Base-by-base conservation (phyloP, 2,329 filamentous ascomycete species). In the Hypocrella siamensis region DNA sequence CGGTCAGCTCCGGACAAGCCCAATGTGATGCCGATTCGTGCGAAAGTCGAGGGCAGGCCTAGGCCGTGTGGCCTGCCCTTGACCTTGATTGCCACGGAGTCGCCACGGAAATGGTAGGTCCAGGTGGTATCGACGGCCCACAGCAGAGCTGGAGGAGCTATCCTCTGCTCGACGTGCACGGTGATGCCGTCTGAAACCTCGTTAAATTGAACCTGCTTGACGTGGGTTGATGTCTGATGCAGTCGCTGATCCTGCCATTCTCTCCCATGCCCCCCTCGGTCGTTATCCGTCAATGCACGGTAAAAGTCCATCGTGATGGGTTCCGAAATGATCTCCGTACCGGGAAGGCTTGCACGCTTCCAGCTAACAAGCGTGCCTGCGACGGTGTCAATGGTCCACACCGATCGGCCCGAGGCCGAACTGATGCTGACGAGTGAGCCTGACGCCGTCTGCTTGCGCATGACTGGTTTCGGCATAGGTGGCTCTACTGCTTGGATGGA, bases 211-310 rank as follows among this genome's bases (percentile, higher is more conserved):
- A 56, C 44, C 15, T 48, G 45, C 14, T 55, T 49, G 17, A 57
- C 51, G 38, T 67, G 58, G 30, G 52, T 47, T 4, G 53, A 55
- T 3, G 60, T 62, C 41, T 65, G 58, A 41, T 67, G 57, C 0
- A 69, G 43, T 3, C 58, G 54, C 6, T 51, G 44, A 14, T 60
- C 56, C 9, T 57, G 50, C 75, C 75, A 80, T 37, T 75, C 61
- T 31, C 59, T 54, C 1, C 70, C 73, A 39, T 70, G 67, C 6
- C 58, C 56, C 0, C 65, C 65, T 4, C 60, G 57, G 45, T 80
- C 75, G 45, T 79, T 79, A 51, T 79, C 72, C 0, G 75, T 79
- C 24, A 67, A 59, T 1, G 76, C 67, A 25, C 75, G 72, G 56
- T 75, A 79, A 46, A 80, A 67, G 38, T 63, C 60, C 26, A 75